Base-by-base conservation (phyloP, 2,329 filamentous ascomycete genomes). In the Aspergillus ochraceoroseus region DNA sequence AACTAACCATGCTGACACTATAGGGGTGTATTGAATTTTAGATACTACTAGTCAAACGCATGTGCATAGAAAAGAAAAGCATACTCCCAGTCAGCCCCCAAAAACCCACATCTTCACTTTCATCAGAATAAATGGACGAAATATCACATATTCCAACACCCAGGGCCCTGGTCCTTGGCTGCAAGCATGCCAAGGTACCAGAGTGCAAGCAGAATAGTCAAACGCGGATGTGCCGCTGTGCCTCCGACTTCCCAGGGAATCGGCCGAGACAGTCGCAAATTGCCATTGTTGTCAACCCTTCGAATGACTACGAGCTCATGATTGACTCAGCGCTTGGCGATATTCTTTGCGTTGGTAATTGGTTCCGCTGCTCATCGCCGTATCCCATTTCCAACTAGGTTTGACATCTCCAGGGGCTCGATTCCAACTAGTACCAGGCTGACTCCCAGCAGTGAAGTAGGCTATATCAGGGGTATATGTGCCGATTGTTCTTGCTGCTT, bases 121-220 rank as follows among this genome's bases (percentile, higher is more conserved):
- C n/a, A n/a, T n/a, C n/a, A n/a, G n/a, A n/a, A n/a, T n/a, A n/a
- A n/a, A n/a, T n/a, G n/a, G n/a, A n/a, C n/a, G n/a, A n/a, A n/a
- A n/a, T n/a, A n/a, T n/a, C n/a, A n/a, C n/a, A n/a, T n/a, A n/a
- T n/a, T n/a, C n/a, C n/a, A n/a, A n/a, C n/a, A n/a, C n/a, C n/a
- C n/a, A n/a, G n/a, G n/a, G n/a, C n/a, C n/a, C n/a, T n/a, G n/a
- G n/a, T n/a, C n/a, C n/a, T n/a, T n/a, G n/a, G 37, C 36, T 5
- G 51, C 47, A 29, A 54, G 46, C 52, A 55, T 55, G 9, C 51
- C 51, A 2, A 55, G 15, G 40, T 53, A 55, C 49, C 48, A 55
- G n/a, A 55, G 18, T 2, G 38, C 52, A 4, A 53, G 29, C 3
- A 48, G 15, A 8, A 53, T 41, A 2, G 51, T 50, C 7, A 56